Conservation (phyloP, 352 stramenopile genomes). For the Globisporangium alternatum region DNA sequence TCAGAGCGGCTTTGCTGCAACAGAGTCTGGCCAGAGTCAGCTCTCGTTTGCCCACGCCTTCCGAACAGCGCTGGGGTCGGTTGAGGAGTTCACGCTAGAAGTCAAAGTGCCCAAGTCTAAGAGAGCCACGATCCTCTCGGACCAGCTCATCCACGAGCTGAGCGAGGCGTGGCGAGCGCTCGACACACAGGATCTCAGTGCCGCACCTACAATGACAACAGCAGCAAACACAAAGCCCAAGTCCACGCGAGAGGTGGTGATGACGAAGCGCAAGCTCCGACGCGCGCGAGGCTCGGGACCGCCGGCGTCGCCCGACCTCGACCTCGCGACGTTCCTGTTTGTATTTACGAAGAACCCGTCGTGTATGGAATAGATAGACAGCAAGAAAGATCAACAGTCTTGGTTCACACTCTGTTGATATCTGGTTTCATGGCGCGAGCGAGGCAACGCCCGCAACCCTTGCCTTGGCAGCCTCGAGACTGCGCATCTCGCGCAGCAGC, state of each 20-base stretch:
- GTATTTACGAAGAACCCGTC: constrained; percentile 22
- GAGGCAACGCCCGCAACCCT: not conserved
- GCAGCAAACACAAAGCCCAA: not conserved
- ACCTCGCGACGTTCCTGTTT: constrained; percentile 30
- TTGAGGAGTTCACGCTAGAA: constrained; percentile 20
- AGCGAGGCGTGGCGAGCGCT: constrained; percentile 26
- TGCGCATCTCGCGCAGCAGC: constrained; percentile 74
- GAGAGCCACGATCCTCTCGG: constrained; percentile 14
- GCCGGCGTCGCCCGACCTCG: not conserved
- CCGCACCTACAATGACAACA: not conserved
- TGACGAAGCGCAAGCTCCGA: constrained; percentile 33
- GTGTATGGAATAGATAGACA: constrained; percentile 6
- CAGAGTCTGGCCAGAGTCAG: not conserved
- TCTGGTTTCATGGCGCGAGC: not conserved
- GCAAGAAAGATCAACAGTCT: not conserved
- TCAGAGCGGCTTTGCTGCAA: not conserved
- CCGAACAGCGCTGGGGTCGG: not conserved
- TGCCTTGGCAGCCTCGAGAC: constrained; percentile 40
- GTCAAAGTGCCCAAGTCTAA: constrained; percentile 14
- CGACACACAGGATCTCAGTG: not conserved
- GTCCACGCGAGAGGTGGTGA: constrained; percentile 23
- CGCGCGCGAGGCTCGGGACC: constrained; percentile 11
- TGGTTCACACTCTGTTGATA: not conserved
- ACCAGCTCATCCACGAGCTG: constrained; percentile 18
- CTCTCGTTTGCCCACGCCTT: constrained; percentile 16